Evolutionary conservation across 495 filamentous ascomycete species (phyloP), one percentile per base, ranked within the genome.

Genomic region (Penicillium desertorum): DNA sequence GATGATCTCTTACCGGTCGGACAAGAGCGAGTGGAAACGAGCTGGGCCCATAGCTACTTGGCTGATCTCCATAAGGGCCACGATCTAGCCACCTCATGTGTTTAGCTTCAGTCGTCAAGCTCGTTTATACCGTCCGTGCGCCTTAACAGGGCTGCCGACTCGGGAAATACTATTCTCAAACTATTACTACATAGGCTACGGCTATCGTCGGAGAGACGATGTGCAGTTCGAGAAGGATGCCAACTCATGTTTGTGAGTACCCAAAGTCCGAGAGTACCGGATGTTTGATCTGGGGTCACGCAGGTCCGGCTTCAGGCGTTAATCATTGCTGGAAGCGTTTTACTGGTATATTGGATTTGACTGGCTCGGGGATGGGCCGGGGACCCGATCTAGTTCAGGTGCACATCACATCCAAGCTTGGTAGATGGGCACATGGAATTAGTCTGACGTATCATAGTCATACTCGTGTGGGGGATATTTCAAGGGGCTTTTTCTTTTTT

Each of bases 371-470:
- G 42, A 39, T 39, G 36, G 16, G 36, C 36, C 36, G 36, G 36
- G 36, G 30, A 11, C 34, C 47, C 55, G 64, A 65, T 65, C 59
- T 55, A 65, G 51, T 54, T 30, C 56, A 51, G 17, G 49, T 56
- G 61, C 52, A 61, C 57, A 68, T 61, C 60, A 63, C 53, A 48
- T 52, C 60, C 52, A 19, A 56, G 34, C 52, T 57, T 52, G 52
- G 50, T 47, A 17, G 39, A 39, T 50, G 42, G 51, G 46, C 47
- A 36, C 54, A 57, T 60, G 48, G 30, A 29, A 19, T 48, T 48
- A 32, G 41, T 58, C 58, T 60, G 63, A 58, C 63, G 63, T 63
- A 66, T 63, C 58, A 58, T 34, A 56, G 63, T 62, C 56, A 56
- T 29, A 57, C n/a, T 29, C 39, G 17, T 48, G 39, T 55, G 59